A percentile compares a stretch with the other conserved stretches of the same genome.
Evolutionary conservation across 2,329 filamentous ascomycete genomes (phyloP).

Genomic region (Colletotrichum aenigma): DNA sequence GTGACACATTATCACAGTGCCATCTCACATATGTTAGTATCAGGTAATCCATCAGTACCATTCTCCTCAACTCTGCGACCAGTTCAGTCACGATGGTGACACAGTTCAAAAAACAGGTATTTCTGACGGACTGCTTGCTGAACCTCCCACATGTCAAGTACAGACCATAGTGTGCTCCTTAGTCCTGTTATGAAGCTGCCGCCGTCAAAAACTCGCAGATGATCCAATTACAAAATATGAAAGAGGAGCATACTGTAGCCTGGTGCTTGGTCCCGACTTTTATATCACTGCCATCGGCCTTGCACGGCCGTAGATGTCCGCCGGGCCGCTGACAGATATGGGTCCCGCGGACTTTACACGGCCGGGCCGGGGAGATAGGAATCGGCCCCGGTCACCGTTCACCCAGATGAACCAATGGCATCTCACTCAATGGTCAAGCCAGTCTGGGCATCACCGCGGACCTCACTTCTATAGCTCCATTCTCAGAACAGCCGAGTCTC

Average conservation of each 20-base stretch:
- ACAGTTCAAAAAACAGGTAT: neutral
- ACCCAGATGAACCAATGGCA: neutral
- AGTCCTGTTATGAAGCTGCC: neutral
- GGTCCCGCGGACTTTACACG: neutral
- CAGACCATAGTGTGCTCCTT: neutral
- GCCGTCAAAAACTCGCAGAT: fast-evolving
- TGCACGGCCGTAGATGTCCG: neutral
- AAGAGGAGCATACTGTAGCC: fast-evolving
- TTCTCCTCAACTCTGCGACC: too few species aligned
- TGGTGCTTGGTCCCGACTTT: neutral
- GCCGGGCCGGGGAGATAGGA: neutral
- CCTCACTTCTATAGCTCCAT: neutral
- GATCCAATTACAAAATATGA: fast-evolving
- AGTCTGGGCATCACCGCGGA: neutral
- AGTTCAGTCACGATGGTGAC: neutral
- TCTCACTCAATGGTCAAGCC: neutral
- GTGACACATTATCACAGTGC: too few species aligned
- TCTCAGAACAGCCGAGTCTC: neutral
- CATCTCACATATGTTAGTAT: too few species aligned
- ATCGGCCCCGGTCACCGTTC: neutral
- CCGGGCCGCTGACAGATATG: neutral
- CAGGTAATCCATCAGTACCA: too few species aligned
- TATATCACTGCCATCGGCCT: neutral
- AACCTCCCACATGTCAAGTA: neutral
- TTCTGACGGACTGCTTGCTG: neutral